These are phyloP conservation scores for Skeletonema menzelii DNA, from an alignment of 108 stramenopile genomes.

Conservation along the genomic window DNA sequence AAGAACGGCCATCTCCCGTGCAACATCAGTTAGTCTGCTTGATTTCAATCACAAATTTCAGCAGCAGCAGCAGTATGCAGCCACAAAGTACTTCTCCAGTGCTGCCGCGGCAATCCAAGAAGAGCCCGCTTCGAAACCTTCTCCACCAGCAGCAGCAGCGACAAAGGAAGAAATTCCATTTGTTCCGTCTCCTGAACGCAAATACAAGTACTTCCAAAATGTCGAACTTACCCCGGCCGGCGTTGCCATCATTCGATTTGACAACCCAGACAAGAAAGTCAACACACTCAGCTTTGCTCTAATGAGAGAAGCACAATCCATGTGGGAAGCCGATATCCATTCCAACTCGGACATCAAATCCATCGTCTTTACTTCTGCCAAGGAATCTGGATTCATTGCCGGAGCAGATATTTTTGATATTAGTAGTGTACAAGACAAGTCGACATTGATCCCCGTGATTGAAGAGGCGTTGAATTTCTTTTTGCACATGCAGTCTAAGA, in stretches of 20 bases:
- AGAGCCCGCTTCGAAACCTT: not conserved
- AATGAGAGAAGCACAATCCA: conserved; percentile 77
- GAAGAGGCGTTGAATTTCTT: conserved; percentile 83
- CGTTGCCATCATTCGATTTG: conserved; percentile 90
- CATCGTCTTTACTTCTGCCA: conserved; percentile 95
- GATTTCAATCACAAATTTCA: not conserved
- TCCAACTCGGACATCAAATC: conserved; percentile 80
- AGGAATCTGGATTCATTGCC: conserved; percentile 97
- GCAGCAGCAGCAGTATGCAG: not conserved
- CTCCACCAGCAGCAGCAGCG: not conserved
- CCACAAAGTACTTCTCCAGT: not conserved
- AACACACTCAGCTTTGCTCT: conserved; percentile 93
- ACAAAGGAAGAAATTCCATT: conserved; percentile 30
- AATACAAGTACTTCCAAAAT: conserved; percentile 85
- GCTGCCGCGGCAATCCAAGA: conserved; percentile 13
- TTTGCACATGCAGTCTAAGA: conserved; percentile 71
- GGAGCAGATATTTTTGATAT: conserved; percentile 98
- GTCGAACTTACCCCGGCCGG: conserved; percentile 81
- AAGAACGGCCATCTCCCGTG: not conserved
- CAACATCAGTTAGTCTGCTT: not conserved
- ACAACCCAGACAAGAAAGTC: conserved; percentile 89
- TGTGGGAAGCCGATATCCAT: conserved; percentile 80
- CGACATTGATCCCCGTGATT: conserved; percentile 75
- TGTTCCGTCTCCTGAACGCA: conserved; percentile 64
- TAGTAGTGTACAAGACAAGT: conserved; percentile 82